Evolutionary conservation across 257 asterid species (phyloP).

Genomic region (Perilla frutescens): DNA sequence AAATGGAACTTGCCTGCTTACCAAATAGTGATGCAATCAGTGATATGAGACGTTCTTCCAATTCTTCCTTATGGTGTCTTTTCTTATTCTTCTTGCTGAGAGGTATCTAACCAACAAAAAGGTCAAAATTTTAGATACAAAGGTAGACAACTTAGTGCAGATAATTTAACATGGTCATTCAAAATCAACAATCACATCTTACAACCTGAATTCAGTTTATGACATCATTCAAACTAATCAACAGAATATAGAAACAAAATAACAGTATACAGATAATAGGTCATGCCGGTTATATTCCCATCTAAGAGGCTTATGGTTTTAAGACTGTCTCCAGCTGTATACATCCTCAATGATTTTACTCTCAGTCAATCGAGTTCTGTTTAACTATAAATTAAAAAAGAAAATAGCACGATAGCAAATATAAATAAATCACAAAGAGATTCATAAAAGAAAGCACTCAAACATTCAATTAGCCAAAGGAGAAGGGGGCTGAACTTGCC

Average conservation of each 20-base stretch:
- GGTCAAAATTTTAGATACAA: slow-evolving; percentile 16
- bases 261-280: background rate
- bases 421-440: slow-evolving; percentile 3
- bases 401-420: background rate
- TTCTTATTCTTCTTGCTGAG: slow-evolving; percentile 94
- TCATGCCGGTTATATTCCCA: background rate
- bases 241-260: slow-evolving; percentile 17
- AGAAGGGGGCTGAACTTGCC: slow-evolving; percentile 82
- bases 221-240: slow-evolving; percentile 13
- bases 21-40: slow-evolving; percentile 93
- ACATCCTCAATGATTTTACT: slow-evolving; percentile 10
- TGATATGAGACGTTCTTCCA: slow-evolving; percentile 93
- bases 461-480: background rate
- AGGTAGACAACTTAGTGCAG: background rate
- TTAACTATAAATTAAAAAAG: background rate
- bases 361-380: slow-evolving; percentile 9
- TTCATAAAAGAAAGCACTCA: slow-evolving; percentile 21
- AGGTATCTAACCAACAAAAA: slow-evolving; percentile 65
- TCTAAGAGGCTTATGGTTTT: background rate
- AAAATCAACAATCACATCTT: slow-evolving; percentile 21
- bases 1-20: slow-evolving; percentile 54
- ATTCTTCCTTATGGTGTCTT: slow-evolving; percentile 72
- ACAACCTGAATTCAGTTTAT: background rate
- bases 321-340: background rate
- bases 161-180: background rate